These are phyloP conservation scores for Colletotrichum eremochloae DNA, from an alignment of 2,329 filamentous ascomycete genomes.

Conservation along the genomic window DNA sequence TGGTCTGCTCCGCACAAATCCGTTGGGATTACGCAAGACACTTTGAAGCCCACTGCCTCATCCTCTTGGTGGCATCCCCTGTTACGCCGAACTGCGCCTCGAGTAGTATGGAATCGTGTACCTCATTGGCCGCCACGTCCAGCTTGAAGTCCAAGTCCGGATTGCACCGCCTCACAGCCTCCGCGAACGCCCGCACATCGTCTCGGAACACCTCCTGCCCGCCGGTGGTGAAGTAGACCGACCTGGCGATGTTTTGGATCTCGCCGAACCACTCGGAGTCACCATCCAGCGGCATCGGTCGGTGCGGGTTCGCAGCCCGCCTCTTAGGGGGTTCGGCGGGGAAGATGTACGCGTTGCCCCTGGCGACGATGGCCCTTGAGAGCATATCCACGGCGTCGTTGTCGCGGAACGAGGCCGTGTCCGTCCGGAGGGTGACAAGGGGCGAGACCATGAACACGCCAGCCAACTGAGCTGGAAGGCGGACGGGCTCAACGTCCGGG, in stretches of 20 bases:
- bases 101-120: constrained; percentile 12
- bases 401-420: not conserved
- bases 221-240: constrained; percentile 2
- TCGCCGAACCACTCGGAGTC: constrained; percentile 13
- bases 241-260: not conserved
- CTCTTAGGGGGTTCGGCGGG: not conserved
- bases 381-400: constrained; percentile 15
- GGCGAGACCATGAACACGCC: constrained; percentile 15
- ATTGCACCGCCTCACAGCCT: constrained; percentile 5
- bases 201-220: constrained; percentile 14
- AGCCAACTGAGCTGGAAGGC: not conserved
- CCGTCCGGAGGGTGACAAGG: not conserved
- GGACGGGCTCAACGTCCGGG: constrained; percentile 1
- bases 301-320: not conserved
- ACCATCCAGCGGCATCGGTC: constrained; percentile 6
- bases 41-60: constrained; percentile 1
- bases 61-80: constrained; percentile 3
- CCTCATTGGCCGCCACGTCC: not conserved
- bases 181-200: not conserved
- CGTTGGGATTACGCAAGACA: not conserved
- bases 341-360: not conserved
- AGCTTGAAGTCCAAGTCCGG: not conserved
- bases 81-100: not conserved
- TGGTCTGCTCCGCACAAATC: not conserved
- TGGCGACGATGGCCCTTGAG: not conserved